Percentiles rank a stretch among this genome's conserved stretches.
phyloP scores from a whole-genome alignment of 2,329 filamentous ascomycete genomes.

The Chrysoporthe cubensis region DNA sequence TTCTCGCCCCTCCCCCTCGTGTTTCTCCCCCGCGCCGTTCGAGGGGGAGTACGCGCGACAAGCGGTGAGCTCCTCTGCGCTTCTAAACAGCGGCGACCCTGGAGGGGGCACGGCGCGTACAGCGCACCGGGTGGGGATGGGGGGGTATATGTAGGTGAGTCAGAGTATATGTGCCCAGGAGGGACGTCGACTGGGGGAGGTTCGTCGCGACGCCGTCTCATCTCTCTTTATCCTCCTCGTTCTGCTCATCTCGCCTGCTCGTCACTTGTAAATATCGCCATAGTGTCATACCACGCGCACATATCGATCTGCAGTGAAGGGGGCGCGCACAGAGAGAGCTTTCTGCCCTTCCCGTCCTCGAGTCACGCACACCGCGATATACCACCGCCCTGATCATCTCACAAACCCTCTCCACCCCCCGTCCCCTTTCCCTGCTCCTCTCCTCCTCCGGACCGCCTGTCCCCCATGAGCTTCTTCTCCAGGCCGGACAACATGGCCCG shows the following conservation, averaged over 20 bases:
- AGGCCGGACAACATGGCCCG: slow-evolving; percentile 23
- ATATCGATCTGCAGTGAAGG: neutral
- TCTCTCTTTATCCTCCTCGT: neutral
- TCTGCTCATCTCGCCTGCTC: neutral
- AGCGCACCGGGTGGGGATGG: slow-evolving; percentile 1
- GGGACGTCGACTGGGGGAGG: neutral
- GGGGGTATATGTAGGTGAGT: slow-evolving; percentile 18
- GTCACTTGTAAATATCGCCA: neutral
- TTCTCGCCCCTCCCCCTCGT: neutral
- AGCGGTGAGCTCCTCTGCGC: neutral
- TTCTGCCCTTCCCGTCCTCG: neutral
- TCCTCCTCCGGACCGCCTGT: neutral
- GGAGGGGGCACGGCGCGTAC: slow-evolving; percentile 9
- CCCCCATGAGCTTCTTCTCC: slow-evolving; percentile 25
- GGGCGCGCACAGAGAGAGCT: neutral
- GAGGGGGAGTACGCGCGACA: neutral
- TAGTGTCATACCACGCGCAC: neutral
- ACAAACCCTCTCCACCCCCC: neutral
- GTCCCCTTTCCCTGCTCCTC: neutral
- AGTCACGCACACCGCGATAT: no score
- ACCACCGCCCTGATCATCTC: no score
- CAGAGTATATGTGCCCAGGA: slow-evolving; percentile 19
- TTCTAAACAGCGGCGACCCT: neutral
- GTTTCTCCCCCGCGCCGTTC: neutral
- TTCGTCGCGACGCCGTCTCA: neutral